These are phyloP conservation scores for Leonotis leonurus DNA, from an alignment of 257 asterid species.

Conservation along the genomic window DNA sequence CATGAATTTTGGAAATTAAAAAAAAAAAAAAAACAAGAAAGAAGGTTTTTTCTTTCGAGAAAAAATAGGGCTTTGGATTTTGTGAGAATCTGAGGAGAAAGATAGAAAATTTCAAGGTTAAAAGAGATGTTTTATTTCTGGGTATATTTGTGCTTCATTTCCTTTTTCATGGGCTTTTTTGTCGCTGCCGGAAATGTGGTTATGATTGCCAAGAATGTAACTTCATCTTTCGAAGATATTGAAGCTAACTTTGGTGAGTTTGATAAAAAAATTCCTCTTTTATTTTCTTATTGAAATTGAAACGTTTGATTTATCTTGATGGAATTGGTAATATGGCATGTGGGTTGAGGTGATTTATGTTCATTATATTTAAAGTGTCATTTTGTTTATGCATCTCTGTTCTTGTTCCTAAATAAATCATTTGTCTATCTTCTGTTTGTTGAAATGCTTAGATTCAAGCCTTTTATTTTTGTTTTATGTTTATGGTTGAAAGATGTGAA, in stretches of 20 bases:
- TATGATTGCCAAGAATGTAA: conserved; percentile 36
- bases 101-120: neutral
- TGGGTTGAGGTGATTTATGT: too few species aligned
- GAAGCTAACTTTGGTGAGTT: conserved; percentile 57
- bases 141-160: conserved; percentile 23
- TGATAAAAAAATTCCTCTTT: neutral
- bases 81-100: neutral
- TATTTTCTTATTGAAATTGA: neutral
- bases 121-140: conserved; percentile 28
- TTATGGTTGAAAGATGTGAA: conserved; percentile 4
- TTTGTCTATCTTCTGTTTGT: neutral
- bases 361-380: too few species aligned
- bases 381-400: neutral
- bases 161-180: conserved; percentile 23
- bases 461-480: conserved; percentile 1
- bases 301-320: neutral
- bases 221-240: conserved; percentile 33
- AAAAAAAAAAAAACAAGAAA: neutral
- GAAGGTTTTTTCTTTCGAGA: neutral
- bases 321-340: neutral
- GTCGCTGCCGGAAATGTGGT: conserved; percentile 37
- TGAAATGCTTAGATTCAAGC: conserved; percentile 5
- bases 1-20: neutral
- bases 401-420: neutral
- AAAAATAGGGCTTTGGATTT: neutral